Conservation (phyloP, 495 filamentous ascomycete genomes). For the Lepidopterella palustris region DNA sequence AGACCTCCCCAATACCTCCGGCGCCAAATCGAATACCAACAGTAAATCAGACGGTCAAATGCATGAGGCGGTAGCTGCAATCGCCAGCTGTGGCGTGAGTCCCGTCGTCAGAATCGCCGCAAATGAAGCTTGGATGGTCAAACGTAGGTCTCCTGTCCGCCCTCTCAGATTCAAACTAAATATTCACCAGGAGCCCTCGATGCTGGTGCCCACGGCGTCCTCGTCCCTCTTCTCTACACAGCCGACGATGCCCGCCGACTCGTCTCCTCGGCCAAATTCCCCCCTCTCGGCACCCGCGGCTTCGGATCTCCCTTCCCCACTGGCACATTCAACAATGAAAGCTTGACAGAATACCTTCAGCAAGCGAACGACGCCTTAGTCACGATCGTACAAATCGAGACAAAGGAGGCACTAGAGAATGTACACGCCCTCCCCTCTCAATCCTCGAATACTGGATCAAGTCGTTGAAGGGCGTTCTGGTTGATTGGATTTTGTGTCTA, state of each 20-base stretch:
- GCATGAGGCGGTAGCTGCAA: slow-evolving; percentile 70
- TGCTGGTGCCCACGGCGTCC: slow-evolving; percentile 40
- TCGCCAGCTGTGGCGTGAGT: slow-evolving; percentile 34
- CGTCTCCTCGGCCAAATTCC: slow-evolving; percentile 37
- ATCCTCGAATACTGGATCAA: too few species aligned
- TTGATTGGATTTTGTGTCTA: too few species aligned
- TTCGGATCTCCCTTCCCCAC: slow-evolving; percentile 45
- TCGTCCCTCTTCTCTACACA: slow-evolving; percentile 37
- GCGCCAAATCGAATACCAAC: not conserved
- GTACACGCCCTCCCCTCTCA: slow-evolving; percentile 21
- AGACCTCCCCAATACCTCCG: not conserved
- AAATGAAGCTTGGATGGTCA: slow-evolving; percentile 42
- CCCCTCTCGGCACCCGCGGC: slow-evolving; percentile 34
- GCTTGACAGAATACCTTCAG: slow-evolving; percentile 59
- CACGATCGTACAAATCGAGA: slow-evolving; percentile 80
- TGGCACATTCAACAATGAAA: slow-evolving; percentile 49
- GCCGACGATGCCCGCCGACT: slow-evolving; percentile 34
- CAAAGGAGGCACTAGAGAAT: slow-evolving; percentile 60
- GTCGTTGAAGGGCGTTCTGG: too few species aligned
- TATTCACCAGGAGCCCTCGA: slow-evolving; percentile 34
- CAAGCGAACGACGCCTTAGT: slow-evolving; percentile 66
- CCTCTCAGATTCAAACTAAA: not conserved
- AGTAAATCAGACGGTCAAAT: slow-evolving; percentile 56
- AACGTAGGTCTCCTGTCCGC: slow-evolving; percentile 19
- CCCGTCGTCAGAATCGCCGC: slow-evolving; percentile 39